These are phyloP conservation scores for Candida easanensis DNA, from an alignment of 805 yeast species.

Conservation along the genomic window DNA sequence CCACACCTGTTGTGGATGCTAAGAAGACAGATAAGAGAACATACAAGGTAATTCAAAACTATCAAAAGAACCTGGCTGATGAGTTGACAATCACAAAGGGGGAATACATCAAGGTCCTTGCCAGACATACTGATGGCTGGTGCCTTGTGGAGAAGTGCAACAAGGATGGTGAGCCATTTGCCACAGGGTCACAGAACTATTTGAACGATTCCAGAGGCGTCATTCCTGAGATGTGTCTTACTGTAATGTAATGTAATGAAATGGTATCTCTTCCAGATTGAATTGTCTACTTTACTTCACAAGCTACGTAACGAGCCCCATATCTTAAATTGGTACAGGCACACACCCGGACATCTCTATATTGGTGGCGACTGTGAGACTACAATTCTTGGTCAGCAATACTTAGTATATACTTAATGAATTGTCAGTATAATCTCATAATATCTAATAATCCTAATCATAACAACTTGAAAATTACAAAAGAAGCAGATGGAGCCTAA, in stretches of 20 bases:
- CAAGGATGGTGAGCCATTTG: conserved; percentile 20
- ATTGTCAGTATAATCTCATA: no score
- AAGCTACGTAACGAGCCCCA: not conserved
- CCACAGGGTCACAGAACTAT: conserved; percentile 18
- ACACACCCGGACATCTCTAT: no score
- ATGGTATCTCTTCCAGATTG: no score
- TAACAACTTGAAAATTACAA: no score
- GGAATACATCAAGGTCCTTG: conserved; percentile 33
- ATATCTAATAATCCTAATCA: no score
- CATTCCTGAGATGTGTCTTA: conserved; percentile 38
- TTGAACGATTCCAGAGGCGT: conserved; percentile 39
- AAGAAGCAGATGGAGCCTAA: no score
- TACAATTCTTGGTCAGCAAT: no score
- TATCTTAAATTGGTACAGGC: no score
- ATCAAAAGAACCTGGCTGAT: conserved; percentile 34
- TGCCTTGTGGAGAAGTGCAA: conserved; percentile 38
- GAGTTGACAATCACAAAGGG: conserved; percentile 33
- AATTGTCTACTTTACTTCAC: no score
- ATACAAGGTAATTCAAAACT: conserved; percentile 25
- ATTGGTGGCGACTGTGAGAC: no score
- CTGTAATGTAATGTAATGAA: not conserved
- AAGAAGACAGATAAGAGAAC: conserved; percentile 10
- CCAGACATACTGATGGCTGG: conserved; percentile 45
- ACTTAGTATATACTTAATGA: no score
- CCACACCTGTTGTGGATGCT: conserved; percentile 19